Evolutionary conservation across 2,329 filamentous ascomycete species (phyloP).

Genomic region (Endocalyx cinctus): DNA sequence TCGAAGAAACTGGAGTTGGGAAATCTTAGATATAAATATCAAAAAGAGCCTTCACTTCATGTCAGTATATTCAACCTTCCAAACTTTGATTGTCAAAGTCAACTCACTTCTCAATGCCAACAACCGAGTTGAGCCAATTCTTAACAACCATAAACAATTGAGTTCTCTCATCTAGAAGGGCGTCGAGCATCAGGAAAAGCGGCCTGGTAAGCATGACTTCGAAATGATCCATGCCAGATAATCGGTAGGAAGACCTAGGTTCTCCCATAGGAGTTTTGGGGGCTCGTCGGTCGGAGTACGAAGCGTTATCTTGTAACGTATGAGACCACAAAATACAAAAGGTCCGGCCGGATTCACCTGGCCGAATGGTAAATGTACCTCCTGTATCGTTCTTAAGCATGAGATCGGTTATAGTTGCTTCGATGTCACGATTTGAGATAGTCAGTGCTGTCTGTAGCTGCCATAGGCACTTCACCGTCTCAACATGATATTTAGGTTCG

Average conservation of each 20-base stretch:
- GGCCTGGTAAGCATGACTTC: constrained; percentile 75
- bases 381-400: constrained; percentile 54
- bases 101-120: constrained; percentile 58
- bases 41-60: constrained; percentile 48
- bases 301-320: constrained; percentile 56
- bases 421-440: constrained; percentile 65
- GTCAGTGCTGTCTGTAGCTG: constrained; percentile 72
- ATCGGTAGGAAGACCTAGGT: constrained; percentile 31
- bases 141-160: constrained; percentile 73
- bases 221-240: constrained; percentile 57
- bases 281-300: constrained; percentile 35
- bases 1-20: constrained; percentile 49
- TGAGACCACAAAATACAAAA: constrained; percentile 83
- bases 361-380: constrained; percentile 42
- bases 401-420: constrained; percentile 68
- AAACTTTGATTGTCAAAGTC: neutral
- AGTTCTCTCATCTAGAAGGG: constrained; percentile 65
- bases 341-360: constrained; percentile 60
- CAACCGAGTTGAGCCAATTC: constrained; percentile 70
- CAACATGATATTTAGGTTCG: constrained; percentile 89
- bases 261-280: constrained; percentile 33
- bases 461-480: constrained; percentile 83
- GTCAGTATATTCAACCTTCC: constrained; percentile 22
- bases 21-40: constrained; percentile 55
- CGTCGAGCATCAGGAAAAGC: constrained; percentile 75